Evolutionary conservation across 2,329 filamentous ascomycete genomes (phyloP).

Genomic region (Ophiostoma himal-ulmi): DNA sequence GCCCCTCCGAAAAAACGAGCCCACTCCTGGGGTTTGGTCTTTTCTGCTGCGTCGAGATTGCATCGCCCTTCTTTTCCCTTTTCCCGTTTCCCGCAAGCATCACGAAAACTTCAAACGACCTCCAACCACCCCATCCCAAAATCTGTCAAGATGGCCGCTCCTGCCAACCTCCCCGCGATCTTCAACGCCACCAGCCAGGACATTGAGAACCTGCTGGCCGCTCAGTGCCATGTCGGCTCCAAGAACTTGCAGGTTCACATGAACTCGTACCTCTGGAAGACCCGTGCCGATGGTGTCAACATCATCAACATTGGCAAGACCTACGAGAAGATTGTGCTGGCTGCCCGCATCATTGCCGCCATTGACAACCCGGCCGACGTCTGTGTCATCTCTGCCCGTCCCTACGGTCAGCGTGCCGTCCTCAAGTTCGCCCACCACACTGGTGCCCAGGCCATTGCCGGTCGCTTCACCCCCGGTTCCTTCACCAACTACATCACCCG

Average conservation of each 20-base stretch:
- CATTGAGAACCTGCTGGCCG: constrained; percentile 98
- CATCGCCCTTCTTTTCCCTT: constrained; percentile 4
- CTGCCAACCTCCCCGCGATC: constrained; percentile 78
- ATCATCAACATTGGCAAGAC: constrained; percentile 99
- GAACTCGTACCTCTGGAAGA: constrained; percentile 93
- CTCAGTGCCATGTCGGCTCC: constrained; percentile 91
- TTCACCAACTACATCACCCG: constrained; percentile 99
- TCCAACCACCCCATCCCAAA: constrained; percentile 3
- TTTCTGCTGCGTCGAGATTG: constrained; percentile 7
- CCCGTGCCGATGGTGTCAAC: constrained; percentile 95
- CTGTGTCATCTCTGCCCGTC: constrained; percentile 98
- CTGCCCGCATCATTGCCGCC: constrained; percentile 96
- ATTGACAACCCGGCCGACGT: constrained; percentile 99
- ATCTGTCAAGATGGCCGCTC: constrained; percentile 77
- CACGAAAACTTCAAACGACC: neutral
- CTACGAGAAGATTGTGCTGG: constrained; percentile 99
- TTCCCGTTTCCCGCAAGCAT: constrained; percentile 17
- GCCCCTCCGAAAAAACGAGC: constrained; percentile 25
- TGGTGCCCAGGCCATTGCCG: constrained; percentile 93
- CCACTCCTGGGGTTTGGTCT: constrained; percentile 15
- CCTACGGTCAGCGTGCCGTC: constrained; percentile 98
- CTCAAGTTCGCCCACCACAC: constrained; percentile 99
- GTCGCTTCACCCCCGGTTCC: constrained; percentile 99
- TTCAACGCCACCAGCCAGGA: constrained; percentile 98
- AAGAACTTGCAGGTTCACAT: constrained; percentile 99